A percentile compares a stretch with the other conserved stretches of the same genome.
Evolutionary conservation across 108 stramenopile species (phyloP).

Genomic region (Asterionellopsis glacialis): DNA sequence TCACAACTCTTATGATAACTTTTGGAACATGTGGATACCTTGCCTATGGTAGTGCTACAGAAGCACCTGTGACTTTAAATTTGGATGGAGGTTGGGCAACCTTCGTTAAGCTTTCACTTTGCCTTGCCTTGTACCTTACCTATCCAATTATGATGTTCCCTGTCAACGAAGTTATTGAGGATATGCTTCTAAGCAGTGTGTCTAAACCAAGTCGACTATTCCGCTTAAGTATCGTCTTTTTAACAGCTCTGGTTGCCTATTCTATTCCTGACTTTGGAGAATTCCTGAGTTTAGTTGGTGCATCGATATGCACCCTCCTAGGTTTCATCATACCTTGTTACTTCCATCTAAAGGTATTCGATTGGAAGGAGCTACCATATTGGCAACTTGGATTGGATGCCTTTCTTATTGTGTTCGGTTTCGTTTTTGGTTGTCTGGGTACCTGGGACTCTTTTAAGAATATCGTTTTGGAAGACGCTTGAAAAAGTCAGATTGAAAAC

Average conservation of each 20-base stretch:
- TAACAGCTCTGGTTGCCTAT: slow-evolving; percentile 57
- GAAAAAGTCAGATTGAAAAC: background rate
- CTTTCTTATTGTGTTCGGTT: slow-evolving; percentile 45
- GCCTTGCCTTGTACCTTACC: slow-evolving; percentile 66
- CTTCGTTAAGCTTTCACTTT: slow-evolving; percentile 69
- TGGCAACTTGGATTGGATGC: slow-evolving; percentile 37
- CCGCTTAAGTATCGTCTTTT: slow-evolving; percentile 39
- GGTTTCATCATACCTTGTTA: slow-evolving; percentile 67
- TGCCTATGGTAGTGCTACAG: slow-evolving; percentile 51
- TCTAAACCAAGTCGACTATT: slow-evolving; percentile 21
- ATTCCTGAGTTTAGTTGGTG: slow-evolving; percentile 63
- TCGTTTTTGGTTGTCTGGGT: slow-evolving; percentile 55
- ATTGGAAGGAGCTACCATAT: slow-evolving; percentile 27
- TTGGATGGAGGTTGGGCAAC: slow-evolving; percentile 37
- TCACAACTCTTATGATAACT: slow-evolving; percentile 59
- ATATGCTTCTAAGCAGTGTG: slow-evolving; percentile 10
- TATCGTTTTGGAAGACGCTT: slow-evolving; percentile 26
- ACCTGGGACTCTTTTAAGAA: slow-evolving; percentile 50
- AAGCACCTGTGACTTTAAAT: slow-evolving; percentile 71
- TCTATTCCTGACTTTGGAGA: slow-evolving; percentile 66
- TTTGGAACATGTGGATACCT: slow-evolving; percentile 68
- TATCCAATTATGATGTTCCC: slow-evolving; percentile 88
- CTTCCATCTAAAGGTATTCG: slow-evolving; percentile 62
- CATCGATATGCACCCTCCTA: slow-evolving; percentile 65
- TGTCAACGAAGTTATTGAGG: slow-evolving; percentile 46